phyloP scores from a whole-genome alignment of 116 monocot species.

The Phalaenopsis hybrid region DNA sequence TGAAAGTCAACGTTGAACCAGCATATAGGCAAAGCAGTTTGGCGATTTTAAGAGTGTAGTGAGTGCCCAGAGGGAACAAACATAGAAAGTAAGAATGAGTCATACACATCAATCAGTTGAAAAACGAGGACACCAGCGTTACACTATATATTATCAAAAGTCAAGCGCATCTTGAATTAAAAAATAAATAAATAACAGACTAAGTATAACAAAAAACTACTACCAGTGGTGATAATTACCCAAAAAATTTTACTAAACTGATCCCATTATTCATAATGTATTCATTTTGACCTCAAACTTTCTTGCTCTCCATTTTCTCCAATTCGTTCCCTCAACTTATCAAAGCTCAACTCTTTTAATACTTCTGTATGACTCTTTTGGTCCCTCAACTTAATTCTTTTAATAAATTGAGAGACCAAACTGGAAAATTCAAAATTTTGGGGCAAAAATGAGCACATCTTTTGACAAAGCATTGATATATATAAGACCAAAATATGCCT shows the following conservation, averaged over 20 bases:
- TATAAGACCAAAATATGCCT: neutral
- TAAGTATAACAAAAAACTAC: neutral
- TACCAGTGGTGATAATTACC: neutral
- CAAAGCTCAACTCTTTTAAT: no score
- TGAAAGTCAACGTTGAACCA: neutral
- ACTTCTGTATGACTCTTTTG: no score
- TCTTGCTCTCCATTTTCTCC: no score
- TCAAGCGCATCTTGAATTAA: neutral
- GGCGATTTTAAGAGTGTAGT: neutral
- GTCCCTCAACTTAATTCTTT: neutral
- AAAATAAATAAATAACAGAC: neutral
- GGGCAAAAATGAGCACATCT: neutral
- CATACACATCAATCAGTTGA: neutral
- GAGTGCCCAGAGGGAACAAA: neutral
- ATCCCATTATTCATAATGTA: neutral
- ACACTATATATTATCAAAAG: neutral
- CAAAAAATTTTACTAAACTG: neutral
- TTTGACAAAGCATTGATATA: neutral
- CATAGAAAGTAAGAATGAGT: slow-evolving; percentile 1
- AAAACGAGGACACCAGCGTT: neutral
- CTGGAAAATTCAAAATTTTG: neutral
- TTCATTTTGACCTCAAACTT: neutral
- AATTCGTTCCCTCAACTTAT: no score
- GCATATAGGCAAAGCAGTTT: neutral
- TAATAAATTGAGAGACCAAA: neutral